Evolutionary conservation across 169 alveolate genomes (phyloP), one percentile per base, ranked within the genome.

Genomic region (Neospora caninum): DNA sequence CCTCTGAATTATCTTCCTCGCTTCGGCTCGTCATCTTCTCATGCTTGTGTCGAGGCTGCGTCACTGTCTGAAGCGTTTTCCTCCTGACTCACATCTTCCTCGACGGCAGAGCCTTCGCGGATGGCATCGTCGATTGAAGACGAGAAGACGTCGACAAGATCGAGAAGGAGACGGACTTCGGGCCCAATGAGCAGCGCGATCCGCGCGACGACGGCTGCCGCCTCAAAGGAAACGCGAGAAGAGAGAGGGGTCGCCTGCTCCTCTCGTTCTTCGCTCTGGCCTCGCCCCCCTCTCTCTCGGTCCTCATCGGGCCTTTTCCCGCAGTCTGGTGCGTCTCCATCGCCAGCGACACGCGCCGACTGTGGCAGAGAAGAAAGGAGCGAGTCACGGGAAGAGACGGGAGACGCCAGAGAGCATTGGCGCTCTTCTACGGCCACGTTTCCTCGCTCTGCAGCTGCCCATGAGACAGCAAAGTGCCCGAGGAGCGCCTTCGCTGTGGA

Each of bases 41-140:
- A n/a, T n/a, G n/a, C n/a, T n/a, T n/a, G n/a, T n/a, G n/a, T n/a
- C n/a, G n/a, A n/a, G n/a, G n/a, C n/a, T n/a, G n/a, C n/a, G n/a
- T n/a, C n/a, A n/a, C n/a, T n/a, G n/a, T n/a, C n/a, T n/a, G n/a
- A n/a, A n/a, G n/a, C n/a, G n/a, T n/a, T n/a, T n/a, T n/a, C n/a
- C n/a, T n/a, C n/a, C n/a, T n/a, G 73, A 64, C 89, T 82, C 41
- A 82, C 89, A 18, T 82, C 89, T 82, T 82, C 89, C 41, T 82
- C 89, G 18, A 42, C 69, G 0, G 67, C 64, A 31, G 89, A 18
- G 13, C 89, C 89, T 13, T 42, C 38, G 53, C 89, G 89, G 39
- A 82, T 7, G 25, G 89, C 89, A 67, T 82, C 89, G 18, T 82
- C 89, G 67, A 82, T 42, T 13, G 67, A 22, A 4, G 53, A 13